Evolutionary conservation across 345 rosid genomes (phyloP), one percentile per base, ranked within the genome.

Genomic region (Gossypium rotundifolium): DNA sequence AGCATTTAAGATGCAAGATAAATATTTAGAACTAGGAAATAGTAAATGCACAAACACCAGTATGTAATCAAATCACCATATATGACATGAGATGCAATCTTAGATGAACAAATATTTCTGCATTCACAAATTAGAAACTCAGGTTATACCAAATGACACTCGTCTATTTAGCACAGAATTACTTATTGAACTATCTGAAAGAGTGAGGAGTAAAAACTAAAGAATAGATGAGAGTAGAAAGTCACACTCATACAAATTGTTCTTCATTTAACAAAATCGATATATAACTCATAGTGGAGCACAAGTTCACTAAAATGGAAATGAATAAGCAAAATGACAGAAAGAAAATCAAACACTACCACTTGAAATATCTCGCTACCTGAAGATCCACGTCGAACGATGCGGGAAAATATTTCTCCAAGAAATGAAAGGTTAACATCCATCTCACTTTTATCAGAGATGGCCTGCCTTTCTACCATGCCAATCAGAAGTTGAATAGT

Each of bases 321-420:
- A 63, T 6, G 49, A 63, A 65, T 46, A 44, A 61, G 51, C 25
- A 57, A 71, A 55, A 55, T 67, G 55, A 58, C 20, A 44, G 53
- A 44, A 72, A 58, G 5, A 71, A 71, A 71, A 58, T 66, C 22
- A 14, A 29, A 65, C 13, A 22, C 25, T 12, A 57, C 55, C 45
- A 45, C 70, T 73, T 33, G 11, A 67, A 14, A 27, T 51, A 27
- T 65, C 70, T 76, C n/a, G 72, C 45, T 82, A 95, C 99, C 99
- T 87, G 97, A 82, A 83, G 88, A 88, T 67, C 99, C 99, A 27
- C 99, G 98, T 69, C 98, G 88, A 81, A 93, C 90, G 65, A 93
- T 90, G 76, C 93, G 96, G 76, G 93, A 84, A 81, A 93, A 90
- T 52, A 73, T 85, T 74, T 88, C 93, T 74, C 94, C 98, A 6